phyloP scores from a whole-genome alignment of 768 basidiomycete genomes.

The Russula earlei region DNA sequence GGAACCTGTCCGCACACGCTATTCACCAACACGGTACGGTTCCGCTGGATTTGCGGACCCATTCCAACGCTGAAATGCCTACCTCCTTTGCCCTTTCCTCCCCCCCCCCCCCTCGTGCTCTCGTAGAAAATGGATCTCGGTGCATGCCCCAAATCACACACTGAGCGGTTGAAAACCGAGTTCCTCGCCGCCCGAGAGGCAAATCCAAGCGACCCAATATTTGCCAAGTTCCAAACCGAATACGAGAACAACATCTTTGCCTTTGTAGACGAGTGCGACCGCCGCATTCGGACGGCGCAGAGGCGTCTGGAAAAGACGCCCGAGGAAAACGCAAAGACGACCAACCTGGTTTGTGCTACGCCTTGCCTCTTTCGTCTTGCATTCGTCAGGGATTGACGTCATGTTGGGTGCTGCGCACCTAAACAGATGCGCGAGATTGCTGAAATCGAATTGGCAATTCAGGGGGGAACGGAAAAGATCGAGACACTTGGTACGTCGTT shows the following conservation, averaged over 20 bases:
- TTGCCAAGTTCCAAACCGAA: constrained; percentile 84
- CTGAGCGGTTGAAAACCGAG: constrained; percentile 86
- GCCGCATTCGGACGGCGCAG: constrained; percentile 89
- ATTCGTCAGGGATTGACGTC: background rate
- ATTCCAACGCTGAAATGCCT: background rate
- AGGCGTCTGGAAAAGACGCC: constrained; percentile 97
- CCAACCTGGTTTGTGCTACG: constrained; percentile 66
- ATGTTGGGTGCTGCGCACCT: background rate
- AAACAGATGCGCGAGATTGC: constrained; percentile 98
- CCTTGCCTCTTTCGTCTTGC: background rate
- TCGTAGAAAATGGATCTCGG: constrained; percentile 98
- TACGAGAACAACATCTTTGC: constrained; percentile 92
- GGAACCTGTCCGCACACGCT: constrained; percentile 97
- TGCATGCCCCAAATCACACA: constrained; percentile 94
- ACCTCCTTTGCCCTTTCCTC: background rate
- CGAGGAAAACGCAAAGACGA: constrained; percentile 98
- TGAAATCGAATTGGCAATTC: constrained; percentile 97
- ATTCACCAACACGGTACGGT: constrained; percentile 91
- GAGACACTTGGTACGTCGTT: constrained; percentile 67
- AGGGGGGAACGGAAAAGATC: constrained; percentile 97
- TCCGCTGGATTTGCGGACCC: background rate
- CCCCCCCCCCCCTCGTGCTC: background rate
- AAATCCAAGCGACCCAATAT: constrained; percentile 70
- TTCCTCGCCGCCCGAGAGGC: constrained; percentile 73
- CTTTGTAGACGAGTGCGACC: constrained; percentile 97